phyloP scores from a whole-genome alignment of 805 yeast species.

The Sugiyamaella qingdaonensis region DNA sequence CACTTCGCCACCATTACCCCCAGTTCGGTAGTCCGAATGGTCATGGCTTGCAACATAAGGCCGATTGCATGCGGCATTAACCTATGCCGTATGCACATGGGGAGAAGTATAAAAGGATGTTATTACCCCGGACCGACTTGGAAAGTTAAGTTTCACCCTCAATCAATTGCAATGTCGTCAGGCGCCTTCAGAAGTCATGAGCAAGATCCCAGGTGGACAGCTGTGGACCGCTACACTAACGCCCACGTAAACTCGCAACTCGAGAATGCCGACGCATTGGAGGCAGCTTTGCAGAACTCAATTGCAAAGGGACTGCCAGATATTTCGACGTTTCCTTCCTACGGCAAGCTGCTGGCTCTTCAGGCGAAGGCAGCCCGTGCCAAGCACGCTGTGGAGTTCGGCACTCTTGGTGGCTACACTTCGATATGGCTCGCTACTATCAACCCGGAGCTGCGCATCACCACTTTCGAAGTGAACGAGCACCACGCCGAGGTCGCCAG shows the following conservation, averaged over 20 bases:
- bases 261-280: conserved; percentile 4
- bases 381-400: conserved; percentile 13
- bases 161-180: neutral
- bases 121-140: no score
- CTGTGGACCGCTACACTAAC: conserved; percentile 7
- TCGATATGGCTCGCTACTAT: conserved; percentile 14
- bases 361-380: conserved; percentile 12
- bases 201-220: conserved; percentile 6
- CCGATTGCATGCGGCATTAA: no score
- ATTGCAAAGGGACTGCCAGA: conserved; percentile 14
- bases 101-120: no score
- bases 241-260: conserved; percentile 1
- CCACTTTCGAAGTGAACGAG: conserved; percentile 13
- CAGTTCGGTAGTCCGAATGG: no score
- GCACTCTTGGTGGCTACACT: conserved; percentile 18
- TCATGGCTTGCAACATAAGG: no score
- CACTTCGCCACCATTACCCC: no score
- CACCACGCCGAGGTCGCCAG: conserved; percentile 18
- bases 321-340: conserved; percentile 13
- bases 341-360: conserved; percentile 13
- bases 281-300: conserved; percentile 7
- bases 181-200: conserved; percentile 4
- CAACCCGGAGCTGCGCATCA: conserved; percentile 11
- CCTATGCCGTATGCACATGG: no score
- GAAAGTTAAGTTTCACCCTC: no score